Conservation (phyloP, 2,329 filamentous ascomycete genomes). For the Ceratocystis colombiana region DNA sequence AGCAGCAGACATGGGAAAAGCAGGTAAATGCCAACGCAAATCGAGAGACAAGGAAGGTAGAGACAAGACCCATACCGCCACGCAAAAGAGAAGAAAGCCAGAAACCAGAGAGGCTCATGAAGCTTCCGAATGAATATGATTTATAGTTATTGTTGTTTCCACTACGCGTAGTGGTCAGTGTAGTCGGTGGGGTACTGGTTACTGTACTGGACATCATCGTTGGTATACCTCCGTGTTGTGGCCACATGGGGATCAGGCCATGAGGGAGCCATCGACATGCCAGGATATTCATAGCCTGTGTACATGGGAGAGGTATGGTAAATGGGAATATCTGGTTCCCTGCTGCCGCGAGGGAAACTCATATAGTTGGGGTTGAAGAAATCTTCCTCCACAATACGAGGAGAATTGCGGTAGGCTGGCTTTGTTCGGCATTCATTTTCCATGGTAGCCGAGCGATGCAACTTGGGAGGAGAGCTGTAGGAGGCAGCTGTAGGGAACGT, state of each 20-base stretch:
- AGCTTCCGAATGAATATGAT: background rate
- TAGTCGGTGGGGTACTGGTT: constrained; percentile 15
- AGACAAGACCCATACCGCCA: background rate
- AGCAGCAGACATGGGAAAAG: background rate
- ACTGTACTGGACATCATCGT: constrained; percentile 6
- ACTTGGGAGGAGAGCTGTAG: background rate
- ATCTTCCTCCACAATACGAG: background rate
- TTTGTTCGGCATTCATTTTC: background rate
- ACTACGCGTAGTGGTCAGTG: background rate
- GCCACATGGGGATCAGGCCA: background rate
- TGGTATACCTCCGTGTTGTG: constrained; percentile 7
- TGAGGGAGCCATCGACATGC: background rate
- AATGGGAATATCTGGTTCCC: background rate
- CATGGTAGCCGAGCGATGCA: constrained; percentile 2
- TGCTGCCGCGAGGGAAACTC: background rate
- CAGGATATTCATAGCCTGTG: background rate
- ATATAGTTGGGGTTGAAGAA: background rate
- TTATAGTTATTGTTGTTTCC: background rate
- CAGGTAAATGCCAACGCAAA: background rate
- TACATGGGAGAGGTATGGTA: background rate
- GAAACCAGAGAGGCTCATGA: background rate
- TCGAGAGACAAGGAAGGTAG: background rate
- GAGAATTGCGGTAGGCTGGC: background rate
- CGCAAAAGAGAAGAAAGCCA: background rate
- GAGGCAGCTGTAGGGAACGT: constrained; percentile 2